A percentile compares a stretch with the other conserved stretches of the same genome.
Conservation (phyloP, 106 monocot genomes). For the Amphibolis antarctica region DNA sequence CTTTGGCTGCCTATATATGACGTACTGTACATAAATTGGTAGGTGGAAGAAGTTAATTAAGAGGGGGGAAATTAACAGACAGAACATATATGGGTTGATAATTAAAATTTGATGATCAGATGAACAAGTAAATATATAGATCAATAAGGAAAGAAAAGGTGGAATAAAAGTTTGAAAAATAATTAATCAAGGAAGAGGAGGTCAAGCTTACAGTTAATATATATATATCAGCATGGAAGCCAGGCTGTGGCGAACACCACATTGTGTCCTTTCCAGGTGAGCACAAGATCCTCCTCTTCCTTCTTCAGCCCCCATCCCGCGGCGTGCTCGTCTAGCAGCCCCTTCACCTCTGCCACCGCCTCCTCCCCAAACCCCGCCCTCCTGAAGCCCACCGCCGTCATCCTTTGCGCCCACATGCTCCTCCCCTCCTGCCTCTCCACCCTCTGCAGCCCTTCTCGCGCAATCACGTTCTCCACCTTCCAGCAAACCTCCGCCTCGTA, state of each 20-base stretch:
- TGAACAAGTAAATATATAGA: too few relatives aligned
- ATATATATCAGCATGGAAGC: conserved; percentile 30
- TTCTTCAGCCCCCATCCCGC: conserved; percentile 87
- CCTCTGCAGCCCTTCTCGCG: conserved; percentile 59
- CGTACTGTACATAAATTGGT: too few relatives aligned
- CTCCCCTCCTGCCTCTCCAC: conserved; percentile 75
- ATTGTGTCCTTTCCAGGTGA: conserved; percentile 96
- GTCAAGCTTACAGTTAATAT: too few relatives aligned
- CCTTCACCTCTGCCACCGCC: conserved; percentile 58
- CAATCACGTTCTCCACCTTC: conserved; percentile 90
- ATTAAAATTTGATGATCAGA: too few relatives aligned
- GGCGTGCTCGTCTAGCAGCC: conserved; percentile 74
- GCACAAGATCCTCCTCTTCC: conserved; percentile 61
- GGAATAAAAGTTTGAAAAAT: too few relatives aligned
- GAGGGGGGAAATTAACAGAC: too few relatives aligned
- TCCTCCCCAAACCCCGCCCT: conserved; percentile 55
- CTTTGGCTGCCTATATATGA: too few relatives aligned
- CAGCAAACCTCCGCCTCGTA: conserved; percentile 71
- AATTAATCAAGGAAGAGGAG: too few relatives aligned
- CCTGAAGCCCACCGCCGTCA: conserved; percentile 66
- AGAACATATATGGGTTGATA: too few relatives aligned
- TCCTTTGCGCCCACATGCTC: conserved; percentile 63
- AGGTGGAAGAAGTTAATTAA: too few relatives aligned
- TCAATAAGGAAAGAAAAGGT: too few relatives aligned
- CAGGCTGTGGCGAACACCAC: conserved; percentile 80